Evolutionary conservation across 2,329 filamentous ascomycete genomes (phyloP).

Genomic region (Tolypocladium album): DNA sequence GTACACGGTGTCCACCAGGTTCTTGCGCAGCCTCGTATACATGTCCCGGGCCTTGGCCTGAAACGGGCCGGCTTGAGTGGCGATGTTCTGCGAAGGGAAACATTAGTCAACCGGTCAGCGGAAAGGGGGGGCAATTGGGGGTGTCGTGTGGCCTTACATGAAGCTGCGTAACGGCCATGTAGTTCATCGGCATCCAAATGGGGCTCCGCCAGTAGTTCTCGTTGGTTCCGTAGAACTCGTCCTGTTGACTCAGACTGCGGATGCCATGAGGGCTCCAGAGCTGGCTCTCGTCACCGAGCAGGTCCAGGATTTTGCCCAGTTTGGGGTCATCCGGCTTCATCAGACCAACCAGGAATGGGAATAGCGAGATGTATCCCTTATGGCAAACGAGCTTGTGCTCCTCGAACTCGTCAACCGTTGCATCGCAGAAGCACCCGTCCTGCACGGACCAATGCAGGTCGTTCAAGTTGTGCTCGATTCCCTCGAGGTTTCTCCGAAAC

Average conservation of each 20-base stretch:
- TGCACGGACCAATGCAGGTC: conserved; percentile 87
- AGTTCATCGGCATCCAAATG: conserved; percentile 95
- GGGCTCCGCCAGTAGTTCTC: conserved; percentile 98
- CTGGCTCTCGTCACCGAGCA: conserved; percentile 71
- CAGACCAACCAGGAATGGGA: conserved; percentile 82
- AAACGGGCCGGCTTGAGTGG: conserved; percentile 55
- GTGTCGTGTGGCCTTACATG: conserved; percentile 44
- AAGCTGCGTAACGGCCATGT: conserved; percentile 69
- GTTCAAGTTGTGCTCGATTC: conserved; percentile 76
- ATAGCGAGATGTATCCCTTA: conserved; percentile 90
- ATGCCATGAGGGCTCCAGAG: conserved; percentile 89
- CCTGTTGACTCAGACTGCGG: conserved; percentile 74
- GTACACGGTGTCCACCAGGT: conserved; percentile 83
- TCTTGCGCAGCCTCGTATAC: conserved; percentile 68
- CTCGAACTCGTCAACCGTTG: conserved; percentile 90
- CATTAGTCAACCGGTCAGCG: background rate
- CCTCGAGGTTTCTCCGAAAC: conserved; percentile 60
- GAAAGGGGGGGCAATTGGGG: background rate
- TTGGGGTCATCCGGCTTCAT: conserved; percentile 63
- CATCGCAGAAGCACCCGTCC: conserved; percentile 81
- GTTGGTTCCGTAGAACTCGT: conserved; percentile 73
- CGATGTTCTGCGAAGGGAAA: conserved; percentile 39
- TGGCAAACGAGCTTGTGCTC: conserved; percentile 86
- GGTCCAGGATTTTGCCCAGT: conserved; percentile 62
- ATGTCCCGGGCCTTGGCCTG: conserved; percentile 57